These are phyloP conservation scores for Pyrenophora tritici-repentis DNA, from an alignment of 2,329 filamentous ascomycete genomes.

Conservation along the genomic window DNA sequence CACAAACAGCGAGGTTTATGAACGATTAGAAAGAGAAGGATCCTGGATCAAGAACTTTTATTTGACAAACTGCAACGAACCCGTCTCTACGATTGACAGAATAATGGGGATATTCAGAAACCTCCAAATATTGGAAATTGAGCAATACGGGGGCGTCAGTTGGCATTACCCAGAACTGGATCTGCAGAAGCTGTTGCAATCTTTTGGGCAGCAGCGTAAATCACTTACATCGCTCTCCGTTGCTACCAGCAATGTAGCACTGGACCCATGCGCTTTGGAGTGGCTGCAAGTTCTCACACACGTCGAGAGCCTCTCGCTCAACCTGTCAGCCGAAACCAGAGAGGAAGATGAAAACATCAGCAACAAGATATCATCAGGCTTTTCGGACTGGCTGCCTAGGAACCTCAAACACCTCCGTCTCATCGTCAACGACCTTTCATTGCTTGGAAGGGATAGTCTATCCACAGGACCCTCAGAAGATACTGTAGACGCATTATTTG, in stretches of 20 bases:
- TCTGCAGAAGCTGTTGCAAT: background rate
- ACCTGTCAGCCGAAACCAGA: background rate
- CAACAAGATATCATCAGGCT: too few relatives aligned
- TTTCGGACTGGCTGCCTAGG: background rate
- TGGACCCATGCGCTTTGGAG: background rate
- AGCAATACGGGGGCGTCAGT: background rate
- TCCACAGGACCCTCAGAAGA: too few relatives aligned
- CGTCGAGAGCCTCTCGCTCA: background rate
- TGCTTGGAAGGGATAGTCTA: too few relatives aligned
- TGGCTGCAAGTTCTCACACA: background rate
- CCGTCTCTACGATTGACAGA: background rate
- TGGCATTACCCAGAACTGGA: background rate
- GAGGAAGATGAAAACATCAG: too few relatives aligned
- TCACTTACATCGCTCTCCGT: constrained; percentile 3
- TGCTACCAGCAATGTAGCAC: background rate
- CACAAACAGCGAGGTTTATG: background rate
- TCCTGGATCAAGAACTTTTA: constrained; percentile 6
- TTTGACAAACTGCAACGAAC: background rate
- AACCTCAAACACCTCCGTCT: constrained; percentile 2
- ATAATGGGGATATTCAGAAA: background rate
- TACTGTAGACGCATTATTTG: background rate
- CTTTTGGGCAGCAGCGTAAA: background rate
- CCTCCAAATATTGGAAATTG: constrained; percentile 6
- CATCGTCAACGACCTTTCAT: background rate
- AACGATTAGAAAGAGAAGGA: constrained; percentile 2